phyloP scores from a whole-genome alignment of 345 rosid species.

The Acer campestre region DNA sequence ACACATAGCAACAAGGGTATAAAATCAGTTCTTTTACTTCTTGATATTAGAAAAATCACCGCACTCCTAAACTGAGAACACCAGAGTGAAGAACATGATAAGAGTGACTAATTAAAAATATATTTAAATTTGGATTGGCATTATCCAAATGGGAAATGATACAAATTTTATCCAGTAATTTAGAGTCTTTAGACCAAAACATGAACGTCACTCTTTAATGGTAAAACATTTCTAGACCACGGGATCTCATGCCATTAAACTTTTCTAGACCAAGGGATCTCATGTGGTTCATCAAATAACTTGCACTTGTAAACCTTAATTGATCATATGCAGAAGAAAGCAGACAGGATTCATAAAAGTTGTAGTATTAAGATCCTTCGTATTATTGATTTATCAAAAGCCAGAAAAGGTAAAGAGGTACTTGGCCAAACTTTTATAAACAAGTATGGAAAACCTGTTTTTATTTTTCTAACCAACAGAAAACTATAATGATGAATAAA shows the following conservation, averaged over 20 bases:
- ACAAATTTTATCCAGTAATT: not conserved
- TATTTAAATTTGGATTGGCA: not conserved
- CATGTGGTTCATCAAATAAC: not conserved
- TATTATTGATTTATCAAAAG: not conserved
- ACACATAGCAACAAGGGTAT: not conserved
- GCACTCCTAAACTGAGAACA: not conserved
- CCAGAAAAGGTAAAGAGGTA: not conserved
- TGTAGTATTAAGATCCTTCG: not conserved
- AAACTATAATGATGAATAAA: not conserved
- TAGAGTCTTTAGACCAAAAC: not conserved
- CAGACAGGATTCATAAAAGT: not conserved
- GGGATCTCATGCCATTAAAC: not conserved
- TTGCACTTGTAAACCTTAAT: not conserved
- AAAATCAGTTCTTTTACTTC: constrained; percentile 12
- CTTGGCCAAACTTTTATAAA: not conserved
- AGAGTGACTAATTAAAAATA: not conserved
- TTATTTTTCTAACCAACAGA: not conserved
- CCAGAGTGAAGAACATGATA: not conserved
- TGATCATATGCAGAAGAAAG: not conserved
- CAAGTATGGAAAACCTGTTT: not conserved
- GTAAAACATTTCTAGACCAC: not conserved
- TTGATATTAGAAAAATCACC: constrained; percentile 8
- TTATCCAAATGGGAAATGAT: not conserved
- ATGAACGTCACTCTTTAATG: not conserved
- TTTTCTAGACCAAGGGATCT: constrained; percentile 1